Base-by-base conservation (phyloP, 306 rosid species). In the Medicago lupulina region DNA sequence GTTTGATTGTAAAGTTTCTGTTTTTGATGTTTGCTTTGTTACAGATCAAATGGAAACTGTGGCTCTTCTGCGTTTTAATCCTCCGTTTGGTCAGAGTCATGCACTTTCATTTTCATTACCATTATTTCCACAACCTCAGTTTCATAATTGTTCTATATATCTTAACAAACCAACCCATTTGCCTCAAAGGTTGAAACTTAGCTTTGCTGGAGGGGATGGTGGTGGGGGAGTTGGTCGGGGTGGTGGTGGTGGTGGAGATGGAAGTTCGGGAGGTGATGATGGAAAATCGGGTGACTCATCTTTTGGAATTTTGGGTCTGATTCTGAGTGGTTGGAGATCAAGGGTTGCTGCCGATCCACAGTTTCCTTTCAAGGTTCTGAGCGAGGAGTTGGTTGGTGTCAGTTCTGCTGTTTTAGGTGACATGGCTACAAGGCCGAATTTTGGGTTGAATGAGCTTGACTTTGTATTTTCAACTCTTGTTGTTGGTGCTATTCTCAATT, bases 331-430 rank as follows among this genome's bases (percentile, higher is more conserved):
- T 4, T 96, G 98, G 99, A 88, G 96, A 89, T 90, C 98, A 5
- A 72, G 99, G 80, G 99, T 92, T 61, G 89, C 93, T 5, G 99
- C 99, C 13, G 99, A 96, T 92, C 99, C 99, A 8, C 98, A 96
- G 23, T 96, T 96, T 14, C 92, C 99, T 19, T 96, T 96, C 86
- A 96, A 96, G 91, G 99, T 96, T 58, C 55, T 96, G 55, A 96
- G 92, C 90, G 99, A 96, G 61, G 99, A 92, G 77, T 46, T 96
- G 70, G 98, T 96, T 14, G 99, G 99, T 21, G 98, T 92, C 16
- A 85, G 78, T 50, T 80, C 99, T 47, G 91, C 97, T 69, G 97
- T 96, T 54, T 82, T 91, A 9, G 99, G 99, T 8, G 99, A 96
- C 84, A 96, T 96, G 98, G 96, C 99, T 31, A 84, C 99, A 7